A percentile compares a stretch with the other conserved stretches of the same genome.
Evolutionary conservation across 306 rosid genomes (phyloP).

Genomic region (Dryas alaskensis): DNA sequence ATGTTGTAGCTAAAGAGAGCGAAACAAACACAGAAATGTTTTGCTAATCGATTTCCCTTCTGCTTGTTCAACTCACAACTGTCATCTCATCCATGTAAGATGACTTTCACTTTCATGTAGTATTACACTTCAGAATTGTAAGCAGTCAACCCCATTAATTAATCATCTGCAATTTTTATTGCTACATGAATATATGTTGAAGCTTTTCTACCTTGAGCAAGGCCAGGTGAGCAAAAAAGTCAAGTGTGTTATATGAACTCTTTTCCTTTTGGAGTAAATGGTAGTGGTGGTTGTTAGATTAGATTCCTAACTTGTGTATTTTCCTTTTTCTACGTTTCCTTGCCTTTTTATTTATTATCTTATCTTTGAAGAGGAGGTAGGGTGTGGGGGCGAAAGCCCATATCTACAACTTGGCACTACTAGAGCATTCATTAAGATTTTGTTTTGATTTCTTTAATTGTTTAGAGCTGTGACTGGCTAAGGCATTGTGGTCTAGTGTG

Average conservation of each 20-base stretch:
- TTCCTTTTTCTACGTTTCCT: too few species aligned
- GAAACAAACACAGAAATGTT: slow-evolving; percentile 16
- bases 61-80: background rate
- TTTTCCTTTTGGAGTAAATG: too few species aligned
- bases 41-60: background rate
- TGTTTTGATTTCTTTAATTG: background rate
- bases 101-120: background rate
- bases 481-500: background rate
- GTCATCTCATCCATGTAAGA: background rate
- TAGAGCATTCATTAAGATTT: background rate
- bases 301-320: too few species aligned
- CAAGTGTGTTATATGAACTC: too few species aligned
- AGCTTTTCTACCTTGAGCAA: background rate
- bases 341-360: too few species aligned
- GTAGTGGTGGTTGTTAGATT: too few species aligned
- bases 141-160: background rate
- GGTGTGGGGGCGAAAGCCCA: background rate
- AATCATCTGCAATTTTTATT: background rate
- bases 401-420: background rate
- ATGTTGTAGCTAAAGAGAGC: slow-evolving; percentile 37
- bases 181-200: background rate
- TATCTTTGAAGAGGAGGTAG: too few species aligned
- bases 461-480: background rate
- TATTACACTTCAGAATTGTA: background rate
- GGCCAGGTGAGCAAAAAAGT: background rate